Percentiles rank a stretch among this genome's conserved stretches.
phyloP scores from a whole-genome alignment of 352 stramenopile genomes.

The Globisporangium recalcitrans region DNA sequence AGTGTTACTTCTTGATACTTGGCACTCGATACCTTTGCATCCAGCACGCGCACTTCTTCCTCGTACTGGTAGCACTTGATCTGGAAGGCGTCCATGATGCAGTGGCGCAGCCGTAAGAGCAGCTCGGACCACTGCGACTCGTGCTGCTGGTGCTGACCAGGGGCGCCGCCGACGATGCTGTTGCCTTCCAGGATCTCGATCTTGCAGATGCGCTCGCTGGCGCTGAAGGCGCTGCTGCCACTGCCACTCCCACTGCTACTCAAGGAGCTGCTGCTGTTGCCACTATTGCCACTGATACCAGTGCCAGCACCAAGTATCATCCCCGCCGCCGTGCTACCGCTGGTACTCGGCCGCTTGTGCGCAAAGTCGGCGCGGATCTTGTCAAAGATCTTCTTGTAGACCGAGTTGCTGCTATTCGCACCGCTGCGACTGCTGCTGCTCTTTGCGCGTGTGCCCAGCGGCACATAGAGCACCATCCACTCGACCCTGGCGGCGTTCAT shows the following conservation, averaged over 20 bases:
- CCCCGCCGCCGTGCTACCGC: background rate
- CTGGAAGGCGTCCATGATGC: slow-evolving; percentile 83
- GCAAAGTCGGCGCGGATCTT: slow-evolving; percentile 58
- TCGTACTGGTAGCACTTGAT: slow-evolving; percentile 77
- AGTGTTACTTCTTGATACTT: background rate
- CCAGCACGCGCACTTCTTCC: slow-evolving; percentile 55
- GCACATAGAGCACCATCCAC: slow-evolving; percentile 84
- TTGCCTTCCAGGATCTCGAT: slow-evolving; percentile 73
- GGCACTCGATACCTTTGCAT: slow-evolving; percentile 38
- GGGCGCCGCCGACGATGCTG: slow-evolving; percentile 45
- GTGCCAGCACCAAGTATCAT: slow-evolving; percentile 14
- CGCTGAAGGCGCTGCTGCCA: background rate
- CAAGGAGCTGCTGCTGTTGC: slow-evolving; percentile 1
- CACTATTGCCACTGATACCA: background rate
- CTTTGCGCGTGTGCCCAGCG: slow-evolving; percentile 66
- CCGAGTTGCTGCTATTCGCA: slow-evolving; percentile 20
- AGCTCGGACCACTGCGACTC: slow-evolving; percentile 79
- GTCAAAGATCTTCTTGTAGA: slow-evolving; percentile 83
- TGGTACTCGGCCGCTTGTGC: slow-evolving; percentile 29
- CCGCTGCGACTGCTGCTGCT: slow-evolving; percentile 31
- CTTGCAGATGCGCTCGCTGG: slow-evolving; percentile 71
- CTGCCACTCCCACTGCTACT: slow-evolving; percentile 9
- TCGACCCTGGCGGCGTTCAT: slow-evolving; percentile 66
- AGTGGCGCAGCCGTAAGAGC: slow-evolving; percentile 54
- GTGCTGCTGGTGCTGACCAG: slow-evolving; percentile 63